These are phyloP conservation scores for Aotearoamyces nothofagi DNA, from an alignment of 2,329 filamentous ascomycete genomes.

Conservation along the genomic window DNA sequence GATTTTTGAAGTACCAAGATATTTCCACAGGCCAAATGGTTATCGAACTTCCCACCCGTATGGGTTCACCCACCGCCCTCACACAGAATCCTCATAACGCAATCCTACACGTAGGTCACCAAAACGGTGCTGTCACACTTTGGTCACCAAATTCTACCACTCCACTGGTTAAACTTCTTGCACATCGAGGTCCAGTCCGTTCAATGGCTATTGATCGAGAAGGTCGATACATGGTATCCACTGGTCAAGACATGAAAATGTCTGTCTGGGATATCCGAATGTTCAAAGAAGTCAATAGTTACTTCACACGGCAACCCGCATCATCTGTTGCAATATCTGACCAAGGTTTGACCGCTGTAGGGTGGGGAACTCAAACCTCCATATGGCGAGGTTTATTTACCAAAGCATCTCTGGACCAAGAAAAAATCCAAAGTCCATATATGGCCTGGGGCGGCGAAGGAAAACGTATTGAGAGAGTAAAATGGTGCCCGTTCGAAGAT, in stretches of 20 bases:
- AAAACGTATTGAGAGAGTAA: slow-evolving; percentile 61
- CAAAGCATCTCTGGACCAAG: slow-evolving; percentile 52
- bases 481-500: slow-evolving; percentile 94
- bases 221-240: slow-evolving; percentile 89
- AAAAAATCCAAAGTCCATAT: slow-evolving; percentile 76
- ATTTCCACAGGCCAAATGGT: slow-evolving; percentile 85
- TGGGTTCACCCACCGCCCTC: slow-evolving; percentile 71
- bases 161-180: slow-evolving; percentile 79
- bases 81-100: slow-evolving; percentile 87
- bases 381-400: slow-evolving; percentile 87
- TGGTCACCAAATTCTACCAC: slow-evolving; percentile 90
- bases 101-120: slow-evolving; percentile 81
- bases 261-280: slow-evolving; percentile 92
- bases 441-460: slow-evolving; percentile 88
- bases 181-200: slow-evolving; percentile 78
- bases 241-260: slow-evolving; percentile 81
- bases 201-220: slow-evolving; percentile 75
- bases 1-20: slow-evolving; percentile 87
- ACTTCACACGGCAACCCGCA: slow-evolving; percentile 70
- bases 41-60: slow-evolving; percentile 68
- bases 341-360: slow-evolving; percentile 71
- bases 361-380: slow-evolving; percentile 78
- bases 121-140: slow-evolving; percentile 85
- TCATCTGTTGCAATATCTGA: slow-evolving; percentile 81
- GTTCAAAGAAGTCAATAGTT: slow-evolving; percentile 84